These are phyloP conservation scores for Globisporangium yorkense DNA, from an alignment of 352 stramenopile genomes.

Conservation along the genomic window DNA sequence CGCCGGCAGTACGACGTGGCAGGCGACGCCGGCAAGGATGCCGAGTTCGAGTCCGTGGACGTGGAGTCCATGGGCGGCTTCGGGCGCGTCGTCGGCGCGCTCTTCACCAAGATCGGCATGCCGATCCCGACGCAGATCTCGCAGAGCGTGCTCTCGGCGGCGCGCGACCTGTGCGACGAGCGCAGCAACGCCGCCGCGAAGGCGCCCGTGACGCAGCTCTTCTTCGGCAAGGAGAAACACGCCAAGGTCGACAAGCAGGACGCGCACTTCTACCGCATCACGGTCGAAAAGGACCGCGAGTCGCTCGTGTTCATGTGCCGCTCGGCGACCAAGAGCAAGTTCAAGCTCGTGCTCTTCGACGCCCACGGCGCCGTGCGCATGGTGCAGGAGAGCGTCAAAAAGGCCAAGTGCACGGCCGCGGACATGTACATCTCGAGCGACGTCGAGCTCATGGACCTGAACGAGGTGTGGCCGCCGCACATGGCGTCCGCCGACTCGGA, in stretches of 20 bases:
- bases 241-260: slow-evolving; percentile 85
- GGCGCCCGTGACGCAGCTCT: slow-evolving; percentile 50
- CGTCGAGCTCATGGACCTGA: slow-evolving; percentile 85
- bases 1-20: slow-evolving; percentile 81
- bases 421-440: slow-evolving; percentile 85
- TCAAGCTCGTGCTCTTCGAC: slow-evolving; percentile 87
- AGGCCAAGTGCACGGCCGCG: slow-evolving; percentile 70
- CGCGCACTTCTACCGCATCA: slow-evolving; percentile 82
- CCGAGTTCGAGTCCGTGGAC: slow-evolving; percentile 78
- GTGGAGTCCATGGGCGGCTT: slow-evolving; percentile 83
- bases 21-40: slow-evolving; percentile 62
- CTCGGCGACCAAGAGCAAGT: slow-evolving; percentile 81
- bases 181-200: slow-evolving; percentile 62
- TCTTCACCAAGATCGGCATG: slow-evolving; percentile 88
- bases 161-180: slow-evolving; percentile 68
- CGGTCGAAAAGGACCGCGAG: slow-evolving; percentile 62
- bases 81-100: slow-evolving; percentile 73
- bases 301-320: slow-evolving; percentile 82
- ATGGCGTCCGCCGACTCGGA: slow-evolving; percentile 53
- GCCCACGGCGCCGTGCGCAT: slow-evolving; percentile 67
- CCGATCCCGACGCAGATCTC: slow-evolving; percentile 87
- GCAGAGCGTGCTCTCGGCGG: slow-evolving; percentile 73
- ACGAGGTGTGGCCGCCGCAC: slow-evolving; percentile 69
- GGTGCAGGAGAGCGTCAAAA: slow-evolving; percentile 81
- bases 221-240: slow-evolving; percentile 66